Evolutionary conservation across 257 asterid genomes (phyloP), one percentile per base, ranked within the genome.

Genomic region (Petrea volubilis): DNA sequence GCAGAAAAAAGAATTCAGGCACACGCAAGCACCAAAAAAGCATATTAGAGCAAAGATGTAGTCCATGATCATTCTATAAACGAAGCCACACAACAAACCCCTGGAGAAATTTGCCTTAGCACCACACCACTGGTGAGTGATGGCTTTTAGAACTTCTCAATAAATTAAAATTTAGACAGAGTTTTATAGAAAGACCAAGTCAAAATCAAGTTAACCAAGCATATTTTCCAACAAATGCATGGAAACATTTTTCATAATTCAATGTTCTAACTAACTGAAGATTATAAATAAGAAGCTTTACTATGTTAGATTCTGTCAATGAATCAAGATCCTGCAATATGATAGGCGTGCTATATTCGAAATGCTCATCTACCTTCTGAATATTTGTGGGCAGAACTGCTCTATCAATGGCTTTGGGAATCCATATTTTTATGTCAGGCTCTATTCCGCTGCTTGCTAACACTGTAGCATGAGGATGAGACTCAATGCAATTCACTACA

Each of bases 391-490:
- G 97, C 28, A 89, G 76, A 67, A 60, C 72, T 64, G 96, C 94
- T 82, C 76, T 91, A 46, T 91, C 93, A 61, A 74, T 71, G 69
- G 96, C 85, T 72, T 74, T 89, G 13, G 99, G 97, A 44, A 76
- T 81, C 99, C 99, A 94, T 44, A 91, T 71, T 69, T 89, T 88
- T 68, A 91, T 85, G 82, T 85, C 93, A 72, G 69, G 78, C 87
- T 91, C 98, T 52, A 92, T 84, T 72, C 97, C 99, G 49, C 96
- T 85, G 83, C 96, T 89, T 58, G 97, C 97, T 40, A 94, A 86
- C 68, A 87, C 84, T 1, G 89, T 71, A 46, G 85, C 80, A 79
- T 86, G 93, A 78, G 97, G 97, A 77, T 94, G 99, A 67, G 96
- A 60, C 76, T 83, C 97, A 25, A 91, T 80, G 86, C 98, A 89